A percentile compares a stretch with the other conserved stretches of the same genome.
phyloP scores from a whole-genome alignment of 257 asterid genomes.

The Penstemon davidsonii region DNA sequence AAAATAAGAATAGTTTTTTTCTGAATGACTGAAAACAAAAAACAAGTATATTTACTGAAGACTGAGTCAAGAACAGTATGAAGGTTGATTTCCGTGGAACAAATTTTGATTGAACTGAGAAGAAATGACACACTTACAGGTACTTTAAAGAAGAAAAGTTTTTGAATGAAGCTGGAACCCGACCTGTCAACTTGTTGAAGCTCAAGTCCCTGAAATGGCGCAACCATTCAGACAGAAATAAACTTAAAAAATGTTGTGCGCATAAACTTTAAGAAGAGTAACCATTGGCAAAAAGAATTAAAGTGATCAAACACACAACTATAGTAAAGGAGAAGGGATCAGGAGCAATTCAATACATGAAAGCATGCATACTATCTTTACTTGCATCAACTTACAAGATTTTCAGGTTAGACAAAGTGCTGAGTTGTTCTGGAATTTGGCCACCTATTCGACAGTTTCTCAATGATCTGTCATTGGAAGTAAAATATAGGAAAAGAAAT shows the following conservation, averaged over 20 bases:
- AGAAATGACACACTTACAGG: conserved; percentile 42
- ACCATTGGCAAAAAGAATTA: background rate
- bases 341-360: background rate
- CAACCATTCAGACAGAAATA: background rate
- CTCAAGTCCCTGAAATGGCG: conserved; percentile 57
- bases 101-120: background rate
- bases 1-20: background rate
- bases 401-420: conserved; percentile 47
- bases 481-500: conserved; percentile 5
- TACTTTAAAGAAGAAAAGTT: conserved; percentile 43
- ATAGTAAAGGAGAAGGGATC: background rate
- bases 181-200: conserved; percentile 65
- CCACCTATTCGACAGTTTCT: conserved; percentile 55
- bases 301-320: conserved; percentile 3
- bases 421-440: conserved; percentile 45
- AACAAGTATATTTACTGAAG: background rate
- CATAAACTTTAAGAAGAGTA: background rate
- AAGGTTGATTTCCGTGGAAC: background rate
- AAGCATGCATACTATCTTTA: background rate
- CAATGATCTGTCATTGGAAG: conserved; percentile 46
- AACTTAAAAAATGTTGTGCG: background rate
- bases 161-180: conserved; percentile 52
- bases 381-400: conserved; percentile 41
- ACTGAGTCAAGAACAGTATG: background rate
- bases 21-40: background rate